Evolutionary conservation across 768 basidiomycete genomes (phyloP).

Genomic region (Phallus indusiatus): DNA sequence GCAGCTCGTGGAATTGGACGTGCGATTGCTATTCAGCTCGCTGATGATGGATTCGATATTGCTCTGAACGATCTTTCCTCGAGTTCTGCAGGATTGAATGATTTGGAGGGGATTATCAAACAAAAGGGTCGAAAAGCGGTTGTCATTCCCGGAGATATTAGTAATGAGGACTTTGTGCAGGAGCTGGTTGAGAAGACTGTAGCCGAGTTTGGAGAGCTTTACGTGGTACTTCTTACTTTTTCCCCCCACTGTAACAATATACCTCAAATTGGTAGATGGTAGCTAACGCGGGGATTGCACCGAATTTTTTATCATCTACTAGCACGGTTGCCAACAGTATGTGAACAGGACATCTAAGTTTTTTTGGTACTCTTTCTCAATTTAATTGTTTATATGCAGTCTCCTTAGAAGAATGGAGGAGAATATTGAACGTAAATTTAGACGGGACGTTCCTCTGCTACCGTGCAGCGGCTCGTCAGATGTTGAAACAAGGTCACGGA

Average conservation of each 20-base stretch:
- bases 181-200: slow-evolving; percentile 1
- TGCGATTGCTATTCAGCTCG: slow-evolving; percentile 26
- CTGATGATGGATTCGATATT: slow-evolving; percentile 27
- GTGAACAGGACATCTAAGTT: too few relatives aligned
- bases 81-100: not conserved
- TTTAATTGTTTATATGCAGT: not conserved
- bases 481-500: slow-evolving; percentile 30
- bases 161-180: slow-evolving; percentile 1
- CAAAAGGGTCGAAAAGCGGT: not conserved
- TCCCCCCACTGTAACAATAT: too few relatives aligned
- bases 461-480: slow-evolving; percentile 30
- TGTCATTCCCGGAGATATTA: slow-evolving; percentile 1
- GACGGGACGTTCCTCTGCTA: slow-evolving; percentile 29
- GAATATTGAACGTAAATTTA: slow-evolving; percentile 24
- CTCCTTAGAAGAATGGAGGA: slow-evolving; percentile 22
- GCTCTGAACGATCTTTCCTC: slow-evolving; percentile 25
- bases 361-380: too few relatives aligned
- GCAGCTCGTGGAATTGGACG: slow-evolving; percentile 26
- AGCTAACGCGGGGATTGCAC: slow-evolving; percentile 40
- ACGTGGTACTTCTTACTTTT: not conserved
- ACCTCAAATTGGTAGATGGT: slow-evolving; percentile 25
- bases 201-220: not conserved
- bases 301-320: too few relatives aligned
- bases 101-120: not conserved
- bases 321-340: too few relatives aligned